Evolutionary conservation across 1,284 basidiomycete genomes (phyloP).

Genomic region (Uromyces viciae-fabae): DNA sequence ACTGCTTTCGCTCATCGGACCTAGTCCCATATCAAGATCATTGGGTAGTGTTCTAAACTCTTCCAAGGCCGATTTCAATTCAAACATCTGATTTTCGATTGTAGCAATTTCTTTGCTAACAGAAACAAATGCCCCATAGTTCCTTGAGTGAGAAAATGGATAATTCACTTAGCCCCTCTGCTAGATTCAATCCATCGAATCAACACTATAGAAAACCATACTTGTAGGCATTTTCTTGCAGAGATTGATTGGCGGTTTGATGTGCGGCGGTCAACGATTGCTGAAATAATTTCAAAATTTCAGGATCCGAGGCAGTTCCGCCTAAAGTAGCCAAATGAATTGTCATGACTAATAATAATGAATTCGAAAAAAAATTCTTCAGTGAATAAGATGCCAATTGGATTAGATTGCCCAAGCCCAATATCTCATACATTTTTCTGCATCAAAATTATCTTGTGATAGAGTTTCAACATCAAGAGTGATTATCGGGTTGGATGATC

Average conservation of each 20-base stretch:
- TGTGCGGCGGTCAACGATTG: slow-evolving; percentile 17
- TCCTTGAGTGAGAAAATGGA: slow-evolving; percentile 47
- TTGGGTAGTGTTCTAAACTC: slow-evolving; percentile 92
- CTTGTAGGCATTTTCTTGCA: slow-evolving; percentile 50
- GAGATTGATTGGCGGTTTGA: slow-evolving; percentile 49
- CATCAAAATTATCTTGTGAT: slow-evolving; percentile 51
- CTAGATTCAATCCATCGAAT: not conserved
- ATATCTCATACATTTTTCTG: slow-evolving; percentile 48
- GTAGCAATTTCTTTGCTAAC: slow-evolving; percentile 96
- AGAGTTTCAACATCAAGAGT: slow-evolving; percentile 51
- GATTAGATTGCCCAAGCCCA: not conserved
- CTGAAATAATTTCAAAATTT: slow-evolving; percentile 31
- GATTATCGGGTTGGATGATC: slow-evolving; percentile 28
- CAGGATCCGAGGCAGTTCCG: slow-evolving; percentile 32
- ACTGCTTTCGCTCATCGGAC: slow-evolving; percentile 51
- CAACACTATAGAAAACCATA: slow-evolving; percentile 42
- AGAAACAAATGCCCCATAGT: slow-evolving; percentile 88
- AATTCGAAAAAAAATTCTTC: not conserved
- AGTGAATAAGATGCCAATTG: not conserved
- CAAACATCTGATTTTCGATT: slow-evolving; percentile 95
- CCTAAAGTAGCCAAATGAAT: slow-evolving; percentile 22
- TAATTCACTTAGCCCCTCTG: too few species aligned
- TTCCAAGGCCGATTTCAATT: slow-evolving; percentile 84
- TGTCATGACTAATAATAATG: slow-evolving; percentile 15
- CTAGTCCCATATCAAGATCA: slow-evolving; percentile 71